Evolutionary conservation across 1,139 yeast genomes (phyloP).

Genomic region (Pichia sp.): DNA sequence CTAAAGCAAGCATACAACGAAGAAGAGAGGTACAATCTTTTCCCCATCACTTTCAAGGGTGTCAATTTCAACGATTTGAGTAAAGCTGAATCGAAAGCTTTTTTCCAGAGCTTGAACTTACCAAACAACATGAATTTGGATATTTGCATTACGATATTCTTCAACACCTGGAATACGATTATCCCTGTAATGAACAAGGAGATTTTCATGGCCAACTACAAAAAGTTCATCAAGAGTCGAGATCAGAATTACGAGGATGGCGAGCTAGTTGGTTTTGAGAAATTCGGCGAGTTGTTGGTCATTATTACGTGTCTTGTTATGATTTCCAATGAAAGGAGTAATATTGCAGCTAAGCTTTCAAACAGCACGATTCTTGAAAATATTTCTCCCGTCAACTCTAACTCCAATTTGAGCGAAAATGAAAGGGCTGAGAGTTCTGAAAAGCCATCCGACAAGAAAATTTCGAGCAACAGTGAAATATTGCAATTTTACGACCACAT

Average conservation of each 20-base stretch:
- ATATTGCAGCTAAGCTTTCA: constrained; percentile 9
- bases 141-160: constrained; percentile 55
- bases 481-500: constrained; percentile 34
- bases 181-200: constrained; percentile 68
- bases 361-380: constrained; percentile 2
- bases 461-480: constrained; percentile 29
- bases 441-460: constrained; percentile 2
- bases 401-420: background rate
- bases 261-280: constrained; percentile 43
- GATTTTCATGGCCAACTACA: constrained; percentile 57
- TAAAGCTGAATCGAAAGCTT: constrained; percentile 40
- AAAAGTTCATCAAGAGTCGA: constrained; percentile 36
- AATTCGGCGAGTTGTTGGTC: constrained; percentile 59
- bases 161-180: constrained; percentile 74
- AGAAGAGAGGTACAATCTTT: constrained; percentile 25
- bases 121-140: constrained; percentile 59
- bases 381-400: background rate
- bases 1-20: constrained; percentile 47
- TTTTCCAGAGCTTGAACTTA: constrained; percentile 45
- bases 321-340: constrained; percentile 39
- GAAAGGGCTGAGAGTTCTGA: background rate
- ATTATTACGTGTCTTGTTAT: constrained; percentile 58
- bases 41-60: constrained; percentile 33
- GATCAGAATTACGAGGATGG: constrained; percentile 39
- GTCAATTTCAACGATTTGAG: constrained; percentile 36